A percentile compares a stretch with the other conserved stretches of the same genome.
Evolutionary conservation across 1,139 yeast genomes (phyloP).

Genomic region (Saccharomyces hybrid): DNA sequence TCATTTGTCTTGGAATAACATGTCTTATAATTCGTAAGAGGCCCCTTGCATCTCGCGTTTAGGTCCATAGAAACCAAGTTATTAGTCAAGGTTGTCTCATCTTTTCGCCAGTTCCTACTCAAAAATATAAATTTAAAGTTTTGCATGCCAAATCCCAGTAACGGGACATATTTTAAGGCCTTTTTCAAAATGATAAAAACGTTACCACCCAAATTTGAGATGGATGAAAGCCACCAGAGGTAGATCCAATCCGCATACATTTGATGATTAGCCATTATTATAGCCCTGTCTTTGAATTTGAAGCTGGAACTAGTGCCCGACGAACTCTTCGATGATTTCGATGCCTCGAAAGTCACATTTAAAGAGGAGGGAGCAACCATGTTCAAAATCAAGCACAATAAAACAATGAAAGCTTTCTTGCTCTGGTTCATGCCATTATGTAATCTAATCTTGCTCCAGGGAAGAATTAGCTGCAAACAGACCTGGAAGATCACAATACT

Average conservation of each 20-base stretch:
- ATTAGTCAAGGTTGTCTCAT: slow-evolving; percentile 34
- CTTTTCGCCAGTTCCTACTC: slow-evolving; percentile 68
- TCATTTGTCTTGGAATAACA: not conserved
- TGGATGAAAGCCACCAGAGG: slow-evolving; percentile 75
- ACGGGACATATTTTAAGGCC: slow-evolving; percentile 62
- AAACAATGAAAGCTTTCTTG: slow-evolving; percentile 21
- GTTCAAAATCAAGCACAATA: slow-evolving; percentile 19
- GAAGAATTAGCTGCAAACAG: not conserved
- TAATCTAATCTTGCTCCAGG: not conserved
- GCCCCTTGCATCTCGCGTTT: not conserved
- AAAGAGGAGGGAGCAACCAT: slow-evolving; percentile 22
- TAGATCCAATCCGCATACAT: slow-evolving; percentile 89
- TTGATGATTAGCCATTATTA: slow-evolving; percentile 59
- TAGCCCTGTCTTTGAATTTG: not conserved
- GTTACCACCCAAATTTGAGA: slow-evolving; percentile 54
- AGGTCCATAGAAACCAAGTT: not conserved
- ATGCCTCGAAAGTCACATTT: slow-evolving; percentile 17
- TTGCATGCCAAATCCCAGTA: slow-evolving; percentile 80
- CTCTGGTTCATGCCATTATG: slow-evolving; percentile 17
- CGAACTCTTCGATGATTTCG: not conserved
- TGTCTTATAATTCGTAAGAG: not conserved
- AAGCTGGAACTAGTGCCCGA: slow-evolving; percentile 13
- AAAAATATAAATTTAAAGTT: slow-evolving; percentile 69
- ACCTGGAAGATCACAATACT: not conserved
- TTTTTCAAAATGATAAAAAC: slow-evolving; percentile 67